Base-by-base conservation (phyloP, 768 basidiomycete genomes). In the Lactarius vividus region DNA sequence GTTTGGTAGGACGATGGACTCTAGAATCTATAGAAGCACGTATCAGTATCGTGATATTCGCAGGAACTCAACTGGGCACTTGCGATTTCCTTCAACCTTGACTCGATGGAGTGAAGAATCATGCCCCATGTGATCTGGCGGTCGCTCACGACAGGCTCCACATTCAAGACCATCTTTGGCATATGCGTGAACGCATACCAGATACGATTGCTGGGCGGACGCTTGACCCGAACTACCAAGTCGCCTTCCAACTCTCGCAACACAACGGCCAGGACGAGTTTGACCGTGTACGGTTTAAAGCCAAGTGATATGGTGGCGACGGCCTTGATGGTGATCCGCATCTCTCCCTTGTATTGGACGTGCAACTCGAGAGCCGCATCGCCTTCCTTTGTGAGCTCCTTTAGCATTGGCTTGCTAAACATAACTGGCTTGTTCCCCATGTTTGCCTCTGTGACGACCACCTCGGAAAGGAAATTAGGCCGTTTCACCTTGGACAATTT, bases 361-460 rank as follows among this genome's bases (percentile, higher is more conserved):
- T 91, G 88, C 7, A 96, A 85, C 73, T 98, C 96, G 73, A 98
- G 79, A 5, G 92, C 83, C 0, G 94, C 94, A 69, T 96, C 92
- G 20, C 97, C 97, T 63, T 97, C 94, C 70, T 89, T 88, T 1
- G 94, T 96, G 62, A 98, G 86, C 72, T 98, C 94, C 78, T 98
- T 98, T 62, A 99, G 81, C 96, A 98, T 98, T 3, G 97, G 97
- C 70, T 96, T 96, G 82, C 90, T 93, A 68, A 98, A 83, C 69
- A 90, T 90, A 3, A 96, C 94, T 0, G 92, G 83, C 61, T 80
- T 87, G 71, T 86, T 85, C 11, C 96, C 96, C 57, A 97, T 88
- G 46, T 91, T 89, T 57, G 96, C 95, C 68, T 96, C 92, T 40
- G 88, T 88, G 52, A 98, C 91, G 42, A 87, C 82, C 62, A 98